phyloP scores from a whole-genome alignment of 768 basidiomycete species.

The Suillus weaverae region DNA sequence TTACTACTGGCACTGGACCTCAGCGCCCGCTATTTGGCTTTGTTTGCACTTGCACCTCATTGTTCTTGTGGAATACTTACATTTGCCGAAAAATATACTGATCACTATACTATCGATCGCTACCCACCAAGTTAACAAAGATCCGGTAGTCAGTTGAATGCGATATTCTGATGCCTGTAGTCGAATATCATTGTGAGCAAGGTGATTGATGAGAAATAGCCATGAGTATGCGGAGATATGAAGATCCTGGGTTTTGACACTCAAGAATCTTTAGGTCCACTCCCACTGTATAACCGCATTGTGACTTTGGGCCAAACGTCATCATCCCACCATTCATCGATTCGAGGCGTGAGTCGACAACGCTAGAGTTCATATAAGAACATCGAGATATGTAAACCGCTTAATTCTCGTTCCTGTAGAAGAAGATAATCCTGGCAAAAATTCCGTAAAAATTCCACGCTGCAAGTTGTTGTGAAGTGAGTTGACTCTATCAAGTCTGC shows the following conservation, averaged over 20 bases:
- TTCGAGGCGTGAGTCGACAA: neutral
- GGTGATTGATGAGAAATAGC: neutral
- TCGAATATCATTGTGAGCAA: neutral
- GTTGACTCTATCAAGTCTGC: neutral
- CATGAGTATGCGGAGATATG: slow-evolving; percentile 3
- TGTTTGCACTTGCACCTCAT: slow-evolving; percentile 21
- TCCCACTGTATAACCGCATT: neutral
- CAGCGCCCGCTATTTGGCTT: slow-evolving; percentile 7
- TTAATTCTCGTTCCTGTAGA: neutral
- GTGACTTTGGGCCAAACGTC: neutral
- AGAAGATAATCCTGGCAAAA: neutral
- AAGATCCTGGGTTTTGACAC: neutral
- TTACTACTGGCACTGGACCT: neutral
- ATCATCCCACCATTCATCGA: neutral
- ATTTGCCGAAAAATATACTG: slow-evolving; percentile 1
- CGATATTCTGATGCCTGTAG: neutral
- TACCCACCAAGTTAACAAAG: neutral
- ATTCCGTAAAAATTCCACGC: neutral
- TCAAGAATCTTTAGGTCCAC: neutral
- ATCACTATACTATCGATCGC: neutral
- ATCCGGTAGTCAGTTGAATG: neutral
- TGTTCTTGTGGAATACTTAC: neutral
- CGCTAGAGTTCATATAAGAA: slow-evolving; percentile 1
- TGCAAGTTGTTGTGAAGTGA: neutral
- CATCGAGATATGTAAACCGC: neutral